Base-by-base conservation (phyloP, 1,284 basidiomycete species). In the Apiotrichum siamense region DNA sequence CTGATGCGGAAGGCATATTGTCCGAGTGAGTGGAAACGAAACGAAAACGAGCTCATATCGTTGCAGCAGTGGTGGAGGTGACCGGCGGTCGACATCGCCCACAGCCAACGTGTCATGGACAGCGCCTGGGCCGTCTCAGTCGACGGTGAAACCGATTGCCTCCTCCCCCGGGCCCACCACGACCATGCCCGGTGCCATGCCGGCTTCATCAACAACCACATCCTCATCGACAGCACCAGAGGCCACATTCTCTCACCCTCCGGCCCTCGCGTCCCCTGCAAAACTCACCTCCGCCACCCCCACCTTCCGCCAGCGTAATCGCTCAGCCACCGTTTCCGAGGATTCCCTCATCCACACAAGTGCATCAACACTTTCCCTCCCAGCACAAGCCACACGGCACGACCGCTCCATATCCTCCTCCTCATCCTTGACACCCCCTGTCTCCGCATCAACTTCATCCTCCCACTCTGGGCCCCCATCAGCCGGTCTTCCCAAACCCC, bases 401-500 rank as follows among this genome's bases (percentile, higher is more conserved):
- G 54, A 54, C 41, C 54, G 52, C 4, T 56, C 54, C n/a, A 37
- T 47, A 10, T 56, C 54, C 2, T 48, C 49, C 3, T 49, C 54
- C 6, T 56, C 57, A 7, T 47, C 50, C 6, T 25, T 47, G 4
- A 56, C 58, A 2, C 58, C 54, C 10, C 58, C 58, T 6, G 46
- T 49, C 7, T 69, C 70, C 2, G 64, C 67, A 4, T 63, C 65
- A 17, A 46, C 61, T 13, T 61, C 65, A 4, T 69, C 66, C 11
- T 65, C 64, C 5, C 65, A 67, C 21, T 68, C 70, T 18, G 62
- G 63, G 1, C 44, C 36, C 10, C 58, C 57, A 13, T 61, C 62
- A 7, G 27, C 38, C 42, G 21, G 21, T 13, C 18, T 38, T 9
- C 24, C 49, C 15, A 54, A 57, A 29, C 35, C 55, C 9, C 59